A percentile compares a stretch with the other conserved stretches of the same genome.
Evolutionary conservation across 2,329 filamentous ascomycete genomes (phyloP).

Genomic region (Lachnellula willkommii): DNA sequence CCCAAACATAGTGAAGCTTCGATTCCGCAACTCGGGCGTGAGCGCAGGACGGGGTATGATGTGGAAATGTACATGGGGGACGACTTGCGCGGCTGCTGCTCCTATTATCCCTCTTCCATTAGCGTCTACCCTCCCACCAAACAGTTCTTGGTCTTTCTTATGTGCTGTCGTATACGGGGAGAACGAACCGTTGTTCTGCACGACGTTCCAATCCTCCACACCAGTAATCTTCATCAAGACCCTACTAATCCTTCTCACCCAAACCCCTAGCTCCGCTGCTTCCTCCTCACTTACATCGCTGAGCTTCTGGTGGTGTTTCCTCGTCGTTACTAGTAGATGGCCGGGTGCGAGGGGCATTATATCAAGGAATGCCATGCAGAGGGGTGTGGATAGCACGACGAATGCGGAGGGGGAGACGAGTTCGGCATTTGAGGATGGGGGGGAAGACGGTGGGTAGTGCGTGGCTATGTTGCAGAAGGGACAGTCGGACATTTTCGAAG

Average conservation of each 20-base stretch:
- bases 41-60: conserved; percentile 76
- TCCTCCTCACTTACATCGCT: conserved; percentile 61
- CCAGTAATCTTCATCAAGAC: conserved; percentile 66
- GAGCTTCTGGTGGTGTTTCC: conserved; percentile 72
- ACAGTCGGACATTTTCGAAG: conserved; percentile 34
- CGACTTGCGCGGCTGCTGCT: conserved; percentile 81
- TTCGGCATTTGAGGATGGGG: conserved; percentile 38
- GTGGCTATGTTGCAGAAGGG: conserved; percentile 58
- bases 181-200: conserved; percentile 78
- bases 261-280: conserved; percentile 59
- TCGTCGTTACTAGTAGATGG: conserved; percentile 76
- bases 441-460: conserved; percentile 38
- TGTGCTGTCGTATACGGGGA: neutral
- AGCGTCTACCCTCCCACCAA: neutral
- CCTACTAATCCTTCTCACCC: conserved; percentile 66
- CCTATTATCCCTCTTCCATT: conserved; percentile 39
- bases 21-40: conserved; percentile 46
- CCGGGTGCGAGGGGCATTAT: conserved; percentile 82
- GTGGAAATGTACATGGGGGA: conserved; percentile 92
- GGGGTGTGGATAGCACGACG: conserved; percentile 70
- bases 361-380: conserved; percentile 83
- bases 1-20: conserved; percentile 76
- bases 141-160: neutral
- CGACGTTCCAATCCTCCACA: conserved; percentile 85
- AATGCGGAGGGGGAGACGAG: conserved; percentile 38